Base-by-base conservation (phyloP, 2,329 filamentous ascomycete genomes). In the Ciborinia camelliae region DNA sequence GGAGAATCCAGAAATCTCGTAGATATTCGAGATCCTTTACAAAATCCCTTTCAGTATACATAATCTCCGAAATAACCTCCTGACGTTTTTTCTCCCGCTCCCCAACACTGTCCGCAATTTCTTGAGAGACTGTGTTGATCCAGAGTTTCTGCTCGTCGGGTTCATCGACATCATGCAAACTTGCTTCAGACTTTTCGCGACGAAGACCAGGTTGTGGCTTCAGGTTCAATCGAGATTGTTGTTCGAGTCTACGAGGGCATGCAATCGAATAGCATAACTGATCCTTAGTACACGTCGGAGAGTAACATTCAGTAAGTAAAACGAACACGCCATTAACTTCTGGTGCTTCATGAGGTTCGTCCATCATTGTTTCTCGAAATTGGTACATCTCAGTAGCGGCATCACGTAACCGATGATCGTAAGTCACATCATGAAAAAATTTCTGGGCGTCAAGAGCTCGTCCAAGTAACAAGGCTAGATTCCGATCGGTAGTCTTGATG, bases 391-490 rank as follows among this genome's bases (percentile, higher is more conserved):
- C 95, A 60, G 89, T 90, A 48, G 89, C 86, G n/a, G 94, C 96
- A 77, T 99, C 95, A 77, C 95, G 90, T 72, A 99, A 81, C 55
- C 95, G 86, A 77, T 99, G 95, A 72, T 97, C 94, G 77, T 99
- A 99, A 0, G 94, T 97, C 59, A 98, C 95, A 82, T 99, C 95
- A 79, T 99, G 95, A 76, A 99, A 99, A 80, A 97, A 97, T 76
- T 98, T 98, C 75, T 99, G 95, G 30, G 95, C 95, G 78, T 99
- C 95, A 67, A 99, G 81, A 50, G 95, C 92, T 75, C 95, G 86
- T 68, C 95, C 95, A 20, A 99, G 81, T 12, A 99, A 85, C 57
- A 99, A 81, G 14, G 95, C 95, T 67, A 99, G 81, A 75, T 99
- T 99, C 66, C 95, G 87, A 77, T 99, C 95, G 0, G 92, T 97